Conservation (phyloP, 495 filamentous ascomycete species). For the Penicillium coffeae region DNA sequence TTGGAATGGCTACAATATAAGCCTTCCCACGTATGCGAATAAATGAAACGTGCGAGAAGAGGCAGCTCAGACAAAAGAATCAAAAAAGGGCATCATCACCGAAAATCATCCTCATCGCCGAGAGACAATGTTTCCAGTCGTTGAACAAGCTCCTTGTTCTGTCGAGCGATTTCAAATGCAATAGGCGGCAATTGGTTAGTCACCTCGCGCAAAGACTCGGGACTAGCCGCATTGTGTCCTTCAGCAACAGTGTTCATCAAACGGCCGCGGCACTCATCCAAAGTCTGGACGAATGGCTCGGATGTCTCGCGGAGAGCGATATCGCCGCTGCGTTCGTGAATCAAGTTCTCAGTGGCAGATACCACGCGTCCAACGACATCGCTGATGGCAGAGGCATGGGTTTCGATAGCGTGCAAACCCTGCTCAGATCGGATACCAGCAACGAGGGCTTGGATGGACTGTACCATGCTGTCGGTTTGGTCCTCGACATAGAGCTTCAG, state of each 20-base stretch:
- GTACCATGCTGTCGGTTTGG: constrained; percentile 74
- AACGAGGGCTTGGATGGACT: constrained; percentile 78
- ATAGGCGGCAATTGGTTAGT: constrained; percentile 73
- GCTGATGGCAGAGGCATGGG: constrained; percentile 68
- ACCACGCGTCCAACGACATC: constrained; percentile 67
- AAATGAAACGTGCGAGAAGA: too few relatives aligned
- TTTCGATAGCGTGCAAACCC: constrained; percentile 60
- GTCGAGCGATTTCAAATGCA: constrained; percentile 81
- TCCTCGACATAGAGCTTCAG: constrained; percentile 83
- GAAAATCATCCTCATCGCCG: constrained; percentile 43
- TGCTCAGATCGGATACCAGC: constrained; percentile 70
- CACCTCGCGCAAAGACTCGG: constrained; percentile 57
- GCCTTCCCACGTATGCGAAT: neutral
- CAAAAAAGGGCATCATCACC: constrained; percentile 19
- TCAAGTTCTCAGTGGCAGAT: constrained; percentile 58
- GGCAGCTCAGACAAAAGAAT: too few relatives aligned
- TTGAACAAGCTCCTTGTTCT: constrained; percentile 72
- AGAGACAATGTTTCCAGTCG: constrained; percentile 35
- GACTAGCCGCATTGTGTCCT: constrained; percentile 51
- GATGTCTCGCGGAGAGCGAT: constrained; percentile 50
- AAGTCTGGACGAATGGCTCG: constrained; percentile 57
- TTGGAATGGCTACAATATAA: too few relatives aligned
- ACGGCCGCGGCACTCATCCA: constrained; percentile 61
- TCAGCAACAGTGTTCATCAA: constrained; percentile 64
- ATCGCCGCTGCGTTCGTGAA: constrained; percentile 39